Conservation (phyloP, 1,284 basidiomycete species). For the Pseudozyma sp. region DNA sequence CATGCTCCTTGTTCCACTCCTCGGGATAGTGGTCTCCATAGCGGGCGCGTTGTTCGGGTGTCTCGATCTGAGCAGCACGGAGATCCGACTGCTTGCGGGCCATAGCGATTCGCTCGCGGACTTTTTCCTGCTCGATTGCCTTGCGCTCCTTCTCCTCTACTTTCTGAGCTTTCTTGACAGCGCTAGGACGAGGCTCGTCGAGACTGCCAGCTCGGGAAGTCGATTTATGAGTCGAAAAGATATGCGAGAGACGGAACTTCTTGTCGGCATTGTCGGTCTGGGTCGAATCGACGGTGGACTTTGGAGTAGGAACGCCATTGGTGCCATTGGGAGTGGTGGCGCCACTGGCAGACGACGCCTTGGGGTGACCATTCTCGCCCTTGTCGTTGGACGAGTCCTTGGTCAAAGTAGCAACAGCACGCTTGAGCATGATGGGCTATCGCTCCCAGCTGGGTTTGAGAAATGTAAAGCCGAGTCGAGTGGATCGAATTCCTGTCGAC, state of each 20-base stretch:
- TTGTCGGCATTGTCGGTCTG: slow-evolving; percentile 26
- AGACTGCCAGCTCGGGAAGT: slow-evolving; percentile 30
- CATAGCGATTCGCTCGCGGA: slow-evolving; percentile 35
- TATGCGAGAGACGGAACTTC: slow-evolving; percentile 50
- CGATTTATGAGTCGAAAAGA: slow-evolving; percentile 40
- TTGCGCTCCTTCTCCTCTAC: slow-evolving; percentile 51
- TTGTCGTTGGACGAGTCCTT: slow-evolving; percentile 34
- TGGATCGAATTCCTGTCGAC: not conserved
- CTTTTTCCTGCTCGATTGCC: slow-evolving; percentile 41
- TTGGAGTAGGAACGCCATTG: slow-evolving; percentile 20
- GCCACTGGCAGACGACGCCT: no score
- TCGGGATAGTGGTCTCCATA: slow-evolving; percentile 51
- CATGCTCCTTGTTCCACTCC: slow-evolving; percentile 43
- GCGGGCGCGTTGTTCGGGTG: slow-evolving; percentile 54
- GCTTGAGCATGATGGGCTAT: slow-evolving; percentile 34
- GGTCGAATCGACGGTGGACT: slow-evolving; percentile 33
- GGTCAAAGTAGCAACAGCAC: slow-evolving; percentile 37
- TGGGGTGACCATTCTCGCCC: slow-evolving; percentile 21
- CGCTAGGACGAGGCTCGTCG: slow-evolving; percentile 48
- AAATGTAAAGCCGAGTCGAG: not conserved
- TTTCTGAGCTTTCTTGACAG: slow-evolving; percentile 40
- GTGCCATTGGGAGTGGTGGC: slow-evolving; percentile 2
- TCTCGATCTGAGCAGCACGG: slow-evolving; percentile 53
- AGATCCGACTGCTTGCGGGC: slow-evolving; percentile 46
- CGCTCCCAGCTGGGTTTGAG: no score